Conservation (phyloP, 2,329 filamentous ascomycete genomes). For the Fusarium papillatum region DNA sequence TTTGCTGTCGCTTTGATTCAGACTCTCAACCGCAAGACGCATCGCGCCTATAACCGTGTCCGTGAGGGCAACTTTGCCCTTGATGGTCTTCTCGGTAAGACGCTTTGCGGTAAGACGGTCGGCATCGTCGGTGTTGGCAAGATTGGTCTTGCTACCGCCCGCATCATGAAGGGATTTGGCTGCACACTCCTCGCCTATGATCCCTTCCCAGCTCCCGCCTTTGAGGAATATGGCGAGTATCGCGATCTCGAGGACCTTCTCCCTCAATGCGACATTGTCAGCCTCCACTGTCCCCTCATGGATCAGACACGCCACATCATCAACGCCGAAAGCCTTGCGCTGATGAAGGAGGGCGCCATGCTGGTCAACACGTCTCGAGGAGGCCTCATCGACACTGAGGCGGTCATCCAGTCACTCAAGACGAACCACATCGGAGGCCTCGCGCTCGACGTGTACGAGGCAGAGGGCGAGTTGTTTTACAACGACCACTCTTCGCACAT, state of each 20-base stretch:
- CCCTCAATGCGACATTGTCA: conserved; percentile 70
- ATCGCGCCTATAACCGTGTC: conserved; percentile 77
- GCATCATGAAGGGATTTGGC: conserved; percentile 75
- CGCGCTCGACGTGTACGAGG: conserved; percentile 78
- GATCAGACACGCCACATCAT: conserved; percentile 72
- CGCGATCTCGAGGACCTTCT: conserved; percentile 68
- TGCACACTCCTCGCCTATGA: conserved; percentile 74
- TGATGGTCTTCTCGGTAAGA: conserved; percentile 73
- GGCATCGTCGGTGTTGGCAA: conserved; percentile 75
- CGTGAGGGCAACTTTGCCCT: conserved; percentile 78
- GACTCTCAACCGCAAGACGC: conserved; percentile 76
- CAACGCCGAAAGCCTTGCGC: conserved; percentile 63
- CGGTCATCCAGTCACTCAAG: conserved; percentile 73
- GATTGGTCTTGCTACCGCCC: conserved; percentile 73
- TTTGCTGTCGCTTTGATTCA: conserved; percentile 77
- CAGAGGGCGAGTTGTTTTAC: conserved; percentile 74
- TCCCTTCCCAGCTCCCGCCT: conserved; percentile 63
- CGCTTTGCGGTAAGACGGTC: conserved; percentile 74
- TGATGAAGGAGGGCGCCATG: conserved; percentile 72
- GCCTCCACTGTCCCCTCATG: conserved; percentile 76
- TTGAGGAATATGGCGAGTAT: conserved; percentile 65
- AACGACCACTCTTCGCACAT: conserved; percentile 74
- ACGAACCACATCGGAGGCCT: conserved; percentile 70
- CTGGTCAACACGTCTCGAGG: conserved; percentile 79
- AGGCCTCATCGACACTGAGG: conserved; percentile 71